These are phyloP conservation scores for Corinectria fuckeliana DNA, from an alignment of 2,329 filamentous ascomycete species.

Conservation along the genomic window DNA sequence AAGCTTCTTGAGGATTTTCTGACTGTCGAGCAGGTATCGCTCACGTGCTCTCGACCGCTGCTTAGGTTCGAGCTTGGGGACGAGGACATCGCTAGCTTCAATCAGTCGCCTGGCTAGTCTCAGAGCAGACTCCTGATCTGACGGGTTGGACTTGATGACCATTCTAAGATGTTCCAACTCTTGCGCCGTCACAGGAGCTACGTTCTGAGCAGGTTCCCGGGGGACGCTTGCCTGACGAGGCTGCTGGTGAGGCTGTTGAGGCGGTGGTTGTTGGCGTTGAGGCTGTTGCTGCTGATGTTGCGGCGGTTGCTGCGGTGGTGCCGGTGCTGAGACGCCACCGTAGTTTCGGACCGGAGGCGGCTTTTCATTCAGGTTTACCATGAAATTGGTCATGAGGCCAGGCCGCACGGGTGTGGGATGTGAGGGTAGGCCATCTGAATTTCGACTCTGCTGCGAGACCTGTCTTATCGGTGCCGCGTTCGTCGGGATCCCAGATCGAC, in stretches of 20 bases:
- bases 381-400: conserved; percentile 65
- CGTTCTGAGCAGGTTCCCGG: conserved; percentile 38
- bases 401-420: conserved; percentile 70
- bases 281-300: conserved; percentile 38
- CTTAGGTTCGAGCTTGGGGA: conserved; percentile 71
- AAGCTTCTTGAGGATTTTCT: conserved; percentile 92
- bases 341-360: conserved; percentile 67
- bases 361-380: conserved; percentile 61
- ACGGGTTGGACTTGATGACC: conserved; percentile 72
- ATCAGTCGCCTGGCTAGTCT: conserved; percentile 82
- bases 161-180: conserved; percentile 79
- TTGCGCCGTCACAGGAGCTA: conserved; percentile 70
- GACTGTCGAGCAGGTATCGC: conserved; percentile 81
- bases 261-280: conserved; percentile 41
- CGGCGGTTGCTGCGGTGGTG: conserved; percentile 36
- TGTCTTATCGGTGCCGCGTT: conserved; percentile 23
- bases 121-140: conserved; percentile 75
- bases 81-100: conserved; percentile 81
- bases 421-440: conserved; percentile 58
- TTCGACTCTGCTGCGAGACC: conserved; percentile 38
- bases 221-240: conserved; percentile 33
- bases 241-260: conserved; percentile 37
- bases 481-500: not conserved
- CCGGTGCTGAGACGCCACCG: conserved; percentile 52
- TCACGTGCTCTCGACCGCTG: conserved; percentile 79